Evolutionary conservation across 805 yeast species (phyloP).

Genomic region (Cyberlindnera suaveolens): DNA sequence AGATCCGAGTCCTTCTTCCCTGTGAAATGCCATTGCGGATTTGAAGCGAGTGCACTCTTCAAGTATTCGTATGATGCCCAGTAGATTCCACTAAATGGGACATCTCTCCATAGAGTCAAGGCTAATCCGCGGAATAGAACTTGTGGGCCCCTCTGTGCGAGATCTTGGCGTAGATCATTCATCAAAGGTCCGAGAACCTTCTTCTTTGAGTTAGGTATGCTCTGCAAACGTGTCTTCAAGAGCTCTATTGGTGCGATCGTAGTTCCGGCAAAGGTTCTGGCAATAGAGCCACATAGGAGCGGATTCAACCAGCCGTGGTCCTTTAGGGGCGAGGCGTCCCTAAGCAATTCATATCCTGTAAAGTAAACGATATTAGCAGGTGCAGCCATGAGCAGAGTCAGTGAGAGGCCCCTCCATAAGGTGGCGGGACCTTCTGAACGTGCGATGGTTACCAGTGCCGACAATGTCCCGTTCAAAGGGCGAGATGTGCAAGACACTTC

Average conservation of each 20-base stretch:
- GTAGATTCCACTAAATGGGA: slow-evolving; percentile 91
- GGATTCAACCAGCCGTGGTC: slow-evolving; percentile 51
- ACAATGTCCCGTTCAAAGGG: slow-evolving; percentile 57
- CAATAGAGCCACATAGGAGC: slow-evolving; percentile 75
- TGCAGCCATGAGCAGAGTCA: slow-evolving; percentile 81
- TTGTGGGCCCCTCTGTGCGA: slow-evolving; percentile 48
- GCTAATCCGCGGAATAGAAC: slow-evolving; percentile 80
- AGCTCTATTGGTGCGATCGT: slow-evolving; percentile 84
- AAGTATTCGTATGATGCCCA: slow-evolving; percentile 81
- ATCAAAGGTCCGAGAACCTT: slow-evolving; percentile 36
- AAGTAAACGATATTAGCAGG: slow-evolving; percentile 93
- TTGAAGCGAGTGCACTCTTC: slow-evolving; percentile 18
- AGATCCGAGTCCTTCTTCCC: slow-evolving; percentile 31
- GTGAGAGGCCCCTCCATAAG: slow-evolving; percentile 82
- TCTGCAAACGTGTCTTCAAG: slow-evolving; percentile 81
- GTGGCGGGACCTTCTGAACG: slow-evolving; percentile 69
- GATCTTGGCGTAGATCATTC: slow-evolving; percentile 45
- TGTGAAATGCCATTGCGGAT: slow-evolving; percentile 3
- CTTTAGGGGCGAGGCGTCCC: slow-evolving; percentile 64
- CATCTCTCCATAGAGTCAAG: slow-evolving; percentile 93
- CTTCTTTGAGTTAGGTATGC: slow-evolving; percentile 53
- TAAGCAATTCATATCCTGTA: slow-evolving; percentile 83
- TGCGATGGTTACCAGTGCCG: slow-evolving; percentile 63
- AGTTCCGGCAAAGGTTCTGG: slow-evolving; percentile 79
- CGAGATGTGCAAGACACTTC: slow-evolving; percentile 17